phyloP scores from a whole-genome alignment of 139 green algal species.

The Chlamydomonas sp. region DNA sequence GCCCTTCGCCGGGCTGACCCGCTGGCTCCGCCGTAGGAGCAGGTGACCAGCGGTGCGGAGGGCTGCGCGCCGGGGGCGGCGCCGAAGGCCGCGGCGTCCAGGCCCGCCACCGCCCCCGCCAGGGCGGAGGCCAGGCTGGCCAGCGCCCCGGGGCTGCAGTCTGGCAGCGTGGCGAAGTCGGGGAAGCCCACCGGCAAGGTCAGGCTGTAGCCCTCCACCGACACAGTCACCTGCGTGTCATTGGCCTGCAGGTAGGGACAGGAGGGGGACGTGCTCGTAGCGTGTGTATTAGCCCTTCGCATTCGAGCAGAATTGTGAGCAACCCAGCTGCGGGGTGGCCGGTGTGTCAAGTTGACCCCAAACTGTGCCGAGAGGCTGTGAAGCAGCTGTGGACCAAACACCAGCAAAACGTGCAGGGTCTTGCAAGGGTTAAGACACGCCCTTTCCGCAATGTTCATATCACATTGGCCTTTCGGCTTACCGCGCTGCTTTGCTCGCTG shows the following conservation, averaged over 20 bases:
- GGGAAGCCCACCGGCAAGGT: neutral
- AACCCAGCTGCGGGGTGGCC: no score
- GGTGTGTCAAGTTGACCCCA: no score
- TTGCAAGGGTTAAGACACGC: no score
- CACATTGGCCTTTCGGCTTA: no score
- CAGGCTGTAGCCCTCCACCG: slow-evolving; percentile 1
- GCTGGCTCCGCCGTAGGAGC: neutral
- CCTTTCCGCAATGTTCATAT: no score
- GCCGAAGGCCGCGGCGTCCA: neutral
- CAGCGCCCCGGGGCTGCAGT: slow-evolving; percentile 15
- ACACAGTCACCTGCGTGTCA: neutral
- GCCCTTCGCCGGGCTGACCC: no score
- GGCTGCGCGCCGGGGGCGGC: neutral
- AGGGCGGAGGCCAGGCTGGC: slow-evolving; percentile 1
- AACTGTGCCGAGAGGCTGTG: no score
- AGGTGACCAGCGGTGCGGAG: neutral
- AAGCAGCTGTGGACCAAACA: no score
- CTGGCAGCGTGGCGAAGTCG: neutral
- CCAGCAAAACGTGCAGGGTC: no score
- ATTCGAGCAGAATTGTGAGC: no score
- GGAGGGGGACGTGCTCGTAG: neutral
- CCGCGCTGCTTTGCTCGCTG: no score
- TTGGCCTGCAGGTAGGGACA: neutral
- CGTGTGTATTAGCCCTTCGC: neutral
- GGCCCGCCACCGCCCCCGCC: neutral